phyloP scores from a whole-genome alignment of 73 alveolate species.

The Paramecium sonneborni region DNA sequence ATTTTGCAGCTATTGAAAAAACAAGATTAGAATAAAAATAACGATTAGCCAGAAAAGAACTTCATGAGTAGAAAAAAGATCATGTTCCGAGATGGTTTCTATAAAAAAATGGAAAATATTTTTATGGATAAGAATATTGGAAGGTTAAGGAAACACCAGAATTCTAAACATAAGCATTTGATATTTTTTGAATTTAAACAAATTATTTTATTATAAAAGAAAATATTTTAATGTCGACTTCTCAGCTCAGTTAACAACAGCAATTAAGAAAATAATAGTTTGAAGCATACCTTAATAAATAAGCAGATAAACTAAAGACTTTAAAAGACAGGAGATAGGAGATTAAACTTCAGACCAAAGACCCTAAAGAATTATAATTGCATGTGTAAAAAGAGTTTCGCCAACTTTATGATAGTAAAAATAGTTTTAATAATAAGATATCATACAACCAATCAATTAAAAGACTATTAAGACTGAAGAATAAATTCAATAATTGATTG shows the following conservation, averaged over 20 bases:
- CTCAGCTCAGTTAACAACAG: background rate
- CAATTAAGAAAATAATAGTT: background rate
- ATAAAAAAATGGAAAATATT: slow-evolving; percentile 61
- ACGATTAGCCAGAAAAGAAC: slow-evolving; percentile 88
- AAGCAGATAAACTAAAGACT: background rate
- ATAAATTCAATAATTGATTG: slow-evolving; percentile 44
- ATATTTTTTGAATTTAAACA: slow-evolving; percentile 22
- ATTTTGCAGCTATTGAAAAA: slow-evolving; percentile 89
- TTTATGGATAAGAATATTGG: slow-evolving; percentile 90
- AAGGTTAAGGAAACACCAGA: slow-evolving; percentile 68
- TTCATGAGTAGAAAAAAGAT: slow-evolving; percentile 72
- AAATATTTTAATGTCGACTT: background rate
- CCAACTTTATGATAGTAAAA: slow-evolving; percentile 55
- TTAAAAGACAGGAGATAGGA: slow-evolving; percentile 15
- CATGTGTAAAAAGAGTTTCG: slow-evolving; percentile 57
- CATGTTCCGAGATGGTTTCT: slow-evolving; percentile 81
- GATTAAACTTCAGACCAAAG: slow-evolving; percentile 35
- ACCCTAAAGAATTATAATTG: slow-evolving; percentile 63
- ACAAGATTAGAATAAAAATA: slow-evolving; percentile 94
- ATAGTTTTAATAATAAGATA: no score
- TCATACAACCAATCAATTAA: background rate
- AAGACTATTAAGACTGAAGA: slow-evolving; percentile 45
- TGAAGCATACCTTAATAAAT: background rate
- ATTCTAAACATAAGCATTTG: slow-evolving; percentile 4
- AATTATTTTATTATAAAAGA: background rate